phyloP scores from a whole-genome alignment of 495 filamentous ascomycete genomes.

The Aspergillus sclerotioniger region DNA sequence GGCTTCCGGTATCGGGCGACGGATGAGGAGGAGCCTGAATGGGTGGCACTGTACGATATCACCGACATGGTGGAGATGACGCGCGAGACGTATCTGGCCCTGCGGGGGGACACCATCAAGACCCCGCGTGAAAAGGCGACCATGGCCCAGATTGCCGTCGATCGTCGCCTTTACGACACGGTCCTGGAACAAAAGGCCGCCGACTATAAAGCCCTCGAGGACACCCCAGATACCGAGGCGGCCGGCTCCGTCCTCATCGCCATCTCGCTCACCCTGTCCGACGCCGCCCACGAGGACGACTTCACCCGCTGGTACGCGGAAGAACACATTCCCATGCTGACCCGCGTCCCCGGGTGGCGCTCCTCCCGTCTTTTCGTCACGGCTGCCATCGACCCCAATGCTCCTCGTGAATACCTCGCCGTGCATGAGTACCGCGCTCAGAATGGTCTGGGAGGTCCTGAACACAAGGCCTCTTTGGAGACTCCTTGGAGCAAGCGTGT shows the following conservation, averaged over 20 bases:
- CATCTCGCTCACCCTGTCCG: conserved; percentile 57
- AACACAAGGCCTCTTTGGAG: conserved; percentile 58
- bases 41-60: conserved; percentile 78
- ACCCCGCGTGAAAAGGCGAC: conserved; percentile 71
- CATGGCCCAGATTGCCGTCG: conserved; percentile 72
- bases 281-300: conserved; percentile 52
- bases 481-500: conserved; percentile 58
- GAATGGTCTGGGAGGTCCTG: conserved; percentile 62
- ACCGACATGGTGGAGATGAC: conserved; percentile 67
- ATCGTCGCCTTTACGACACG: conserved; percentile 66
- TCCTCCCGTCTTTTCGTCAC: conserved; percentile 65
- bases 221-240: conserved; percentile 54
- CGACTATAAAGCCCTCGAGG: conserved; percentile 57
- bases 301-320: conserved; percentile 66
- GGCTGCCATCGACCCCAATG: conserved; percentile 48
- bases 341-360: conserved; percentile 73
- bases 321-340: conserved; percentile 69
- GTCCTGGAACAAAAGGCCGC: conserved; percentile 50
- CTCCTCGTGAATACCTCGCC: conserved; percentile 55
- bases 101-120: conserved; percentile 62
- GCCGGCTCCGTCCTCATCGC: conserved; percentile 60
- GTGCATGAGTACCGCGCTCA: conserved; percentile 68
- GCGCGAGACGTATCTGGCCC: conserved; percentile 61
- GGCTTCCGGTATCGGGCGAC: conserved; percentile 73
- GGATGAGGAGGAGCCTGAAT: conserved; percentile 59